Base-by-base conservation (phyloP, 1,139 yeast species). In the Pichia sp. region DNA sequence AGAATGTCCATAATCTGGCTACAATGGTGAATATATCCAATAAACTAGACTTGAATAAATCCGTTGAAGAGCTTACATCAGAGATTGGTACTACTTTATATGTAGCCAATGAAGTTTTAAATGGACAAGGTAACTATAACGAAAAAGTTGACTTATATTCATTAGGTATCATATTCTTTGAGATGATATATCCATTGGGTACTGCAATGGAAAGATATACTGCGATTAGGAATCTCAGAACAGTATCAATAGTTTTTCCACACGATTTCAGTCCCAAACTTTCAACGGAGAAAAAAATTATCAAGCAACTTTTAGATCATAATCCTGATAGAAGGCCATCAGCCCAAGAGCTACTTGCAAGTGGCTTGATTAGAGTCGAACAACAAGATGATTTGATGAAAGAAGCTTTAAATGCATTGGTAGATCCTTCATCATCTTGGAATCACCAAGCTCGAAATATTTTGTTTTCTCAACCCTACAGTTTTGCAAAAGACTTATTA, bases 111-210 rank as follows among this genome's bases (percentile, higher is more conserved):
- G 99, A 93, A 56, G 93, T 89, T 1, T 67, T 84, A 6, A 69
- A 77, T 14, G 77, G 77, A 0, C 64, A 63, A 35, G 94, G 93
- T 2, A 68, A 74, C 21, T 91, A 91, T 58, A 82, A 88, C 56
- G 95, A 84, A 49, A 91, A 91, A 52, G 95, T 91, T 20, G 98
- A 93, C 59, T 82, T 93, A 85, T 93, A 88, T 59, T 88, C 98
- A 0, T 63, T 93, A 39, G 98, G 98, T 4, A 77, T 93, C 24
- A 91, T 93, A 2, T 86, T 91, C 58, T 91, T 91, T 60, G 98
- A 93, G 59, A 89, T 93, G 97, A 75, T 88, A 25, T 86, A 81
- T 60, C 70, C 81, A 0, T 70, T 91, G 55, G 68, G 71, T 14
- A 93, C 98, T 0, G 91, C 88, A 3, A 91, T 93, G 96, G 98